These are phyloP conservation scores for Ceratocystis lukuohia DNA, from an alignment of 2,329 filamentous ascomycete genomes.

Conservation along the genomic window DNA sequence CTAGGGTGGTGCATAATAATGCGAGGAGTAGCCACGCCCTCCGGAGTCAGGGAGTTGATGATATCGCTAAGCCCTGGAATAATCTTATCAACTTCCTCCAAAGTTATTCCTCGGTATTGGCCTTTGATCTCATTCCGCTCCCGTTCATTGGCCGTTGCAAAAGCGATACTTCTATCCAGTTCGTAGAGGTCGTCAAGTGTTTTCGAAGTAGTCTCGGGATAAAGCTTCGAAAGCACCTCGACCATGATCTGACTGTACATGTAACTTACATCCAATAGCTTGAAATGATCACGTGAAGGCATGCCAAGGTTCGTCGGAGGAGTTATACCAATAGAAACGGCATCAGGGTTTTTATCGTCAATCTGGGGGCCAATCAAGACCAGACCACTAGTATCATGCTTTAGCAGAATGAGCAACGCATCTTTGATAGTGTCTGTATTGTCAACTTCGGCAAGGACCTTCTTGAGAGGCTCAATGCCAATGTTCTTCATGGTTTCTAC, in stretches of 20 bases:
- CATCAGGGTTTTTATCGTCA: slow-evolving; percentile 33
- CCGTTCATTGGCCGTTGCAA: slow-evolving; percentile 44
- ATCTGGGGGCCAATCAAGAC: slow-evolving; percentile 28
- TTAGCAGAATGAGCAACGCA: slow-evolving; percentile 35
- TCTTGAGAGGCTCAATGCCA: slow-evolving; percentile 42
- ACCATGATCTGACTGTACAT: slow-evolving; percentile 33
- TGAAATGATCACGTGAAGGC: slow-evolving; percentile 48
- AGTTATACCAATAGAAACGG: slow-evolving; percentile 29
- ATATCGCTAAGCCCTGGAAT: slow-evolving; percentile 43
- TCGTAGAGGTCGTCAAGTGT: slow-evolving; percentile 35
- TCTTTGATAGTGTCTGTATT: slow-evolving; percentile 26
- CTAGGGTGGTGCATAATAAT: slow-evolving; percentile 47
- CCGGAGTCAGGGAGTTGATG: slow-evolving; percentile 34
- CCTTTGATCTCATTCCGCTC: slow-evolving; percentile 45
- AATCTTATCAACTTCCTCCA: slow-evolving; percentile 41
- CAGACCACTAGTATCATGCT: slow-evolving; percentile 32
- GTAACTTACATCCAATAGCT: slow-evolving; percentile 38
- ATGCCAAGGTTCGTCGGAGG: slow-evolving; percentile 42
- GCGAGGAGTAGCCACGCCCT: slow-evolving; percentile 28
- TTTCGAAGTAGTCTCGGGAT: slow-evolving; percentile 28
- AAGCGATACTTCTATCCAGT: slow-evolving; percentile 49
- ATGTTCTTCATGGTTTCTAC: slow-evolving; percentile 41
- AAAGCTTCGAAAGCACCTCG: slow-evolving; percentile 24
- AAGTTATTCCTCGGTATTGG: slow-evolving; percentile 50
- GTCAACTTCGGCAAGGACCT: slow-evolving; percentile 40